These are phyloP conservation scores for Puccinia coronata DNA, from an alignment of 1,284 basidiomycete species.

Conservation along the genomic window DNA sequence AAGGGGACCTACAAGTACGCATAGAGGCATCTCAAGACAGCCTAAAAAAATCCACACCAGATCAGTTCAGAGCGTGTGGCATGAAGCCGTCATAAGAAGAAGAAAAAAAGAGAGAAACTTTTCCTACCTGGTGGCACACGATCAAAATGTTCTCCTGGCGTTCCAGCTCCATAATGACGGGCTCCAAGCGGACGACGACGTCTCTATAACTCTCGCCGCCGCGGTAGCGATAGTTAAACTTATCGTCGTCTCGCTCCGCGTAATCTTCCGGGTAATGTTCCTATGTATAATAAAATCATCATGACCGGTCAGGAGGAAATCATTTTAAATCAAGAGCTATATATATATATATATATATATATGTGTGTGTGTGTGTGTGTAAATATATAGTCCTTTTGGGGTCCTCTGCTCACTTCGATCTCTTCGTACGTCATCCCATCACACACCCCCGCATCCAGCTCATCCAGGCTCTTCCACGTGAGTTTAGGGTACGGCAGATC, in stretches of 20 bases:
- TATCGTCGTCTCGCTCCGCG: slow-evolving; percentile 97
- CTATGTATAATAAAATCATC: no score
- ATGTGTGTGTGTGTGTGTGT: no score
- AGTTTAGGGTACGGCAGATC: slow-evolving; percentile 83
- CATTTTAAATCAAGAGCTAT: no score
- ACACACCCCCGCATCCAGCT: slow-evolving; percentile 97
- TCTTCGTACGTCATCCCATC: slow-evolving; percentile 99
- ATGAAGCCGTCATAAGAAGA: background rate
- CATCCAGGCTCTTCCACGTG: slow-evolving; percentile 98
- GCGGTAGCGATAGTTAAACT: slow-evolving; percentile 86
- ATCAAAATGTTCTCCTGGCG: slow-evolving; percentile 95
- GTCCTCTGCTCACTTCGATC: slow-evolving; percentile 93
- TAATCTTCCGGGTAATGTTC: slow-evolving; percentile 79
- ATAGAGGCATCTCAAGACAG: slow-evolving; percentile 80
- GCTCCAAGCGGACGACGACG: slow-evolving; percentile 86
- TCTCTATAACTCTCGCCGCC: slow-evolving; percentile 93
- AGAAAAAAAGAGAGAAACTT: background rate
- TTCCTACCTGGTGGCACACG: slow-evolving; percentile 83
- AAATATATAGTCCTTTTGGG: no score
- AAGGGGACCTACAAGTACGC: slow-evolving; percentile 54
- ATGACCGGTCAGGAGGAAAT: background rate
- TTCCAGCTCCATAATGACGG: slow-evolving; percentile 98
- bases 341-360: no score
- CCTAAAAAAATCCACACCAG: background rate
- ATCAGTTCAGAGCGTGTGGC: background rate